These are phyloP conservation scores for Isatis tinctoria DNA, from an alignment of 345 rosid species.

Conservation along the genomic window DNA sequence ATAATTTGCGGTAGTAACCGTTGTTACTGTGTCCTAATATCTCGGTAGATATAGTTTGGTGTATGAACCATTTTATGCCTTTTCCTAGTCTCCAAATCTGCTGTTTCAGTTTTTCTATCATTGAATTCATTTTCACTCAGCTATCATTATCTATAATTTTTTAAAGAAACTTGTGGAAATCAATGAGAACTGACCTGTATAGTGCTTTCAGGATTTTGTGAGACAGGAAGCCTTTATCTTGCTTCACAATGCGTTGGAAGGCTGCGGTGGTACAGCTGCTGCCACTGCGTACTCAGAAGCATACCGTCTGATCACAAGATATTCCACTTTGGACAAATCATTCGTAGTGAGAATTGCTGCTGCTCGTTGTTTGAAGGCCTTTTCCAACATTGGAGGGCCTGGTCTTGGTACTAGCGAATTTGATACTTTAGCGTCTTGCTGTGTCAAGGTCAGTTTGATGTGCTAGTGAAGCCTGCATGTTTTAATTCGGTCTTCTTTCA, in stretches of 20 bases:
- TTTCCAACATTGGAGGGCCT: constrained; percentile 94
- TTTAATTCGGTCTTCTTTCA: not conserved
- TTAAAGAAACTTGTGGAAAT: not conserved
- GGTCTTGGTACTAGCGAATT: constrained; percentile 80
- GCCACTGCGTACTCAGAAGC: constrained; percentile 83
- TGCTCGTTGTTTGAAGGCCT: constrained; percentile 84
- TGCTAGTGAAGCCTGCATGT: constrained; percentile 6
- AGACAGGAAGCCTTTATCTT: constrained; percentile 86
- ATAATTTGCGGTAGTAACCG: not conserved
- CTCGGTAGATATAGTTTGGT: constrained; percentile 8
- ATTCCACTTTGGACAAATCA: constrained; percentile 76
- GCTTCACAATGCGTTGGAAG: constrained; percentile 98
- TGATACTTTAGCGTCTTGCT: constrained; percentile 65
- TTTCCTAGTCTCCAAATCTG: constrained; percentile 3
- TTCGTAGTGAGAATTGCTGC: constrained; percentile 90
- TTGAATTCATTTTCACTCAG: not conserved
- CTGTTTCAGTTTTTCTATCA: not conserved
- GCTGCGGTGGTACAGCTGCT: constrained; percentile 77
- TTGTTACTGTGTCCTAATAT: constrained; percentile 8
- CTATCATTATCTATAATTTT: not conserved
- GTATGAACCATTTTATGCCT: not conserved
- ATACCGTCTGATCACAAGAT: constrained; percentile 79
- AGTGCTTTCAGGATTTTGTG: constrained; percentile 73
- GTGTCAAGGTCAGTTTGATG: constrained; percentile 59
- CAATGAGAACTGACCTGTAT: not conserved